Evolutionary conservation across 768 basidiomycete genomes (phyloP).

Genomic region (Trametopsis cervina): DNA sequence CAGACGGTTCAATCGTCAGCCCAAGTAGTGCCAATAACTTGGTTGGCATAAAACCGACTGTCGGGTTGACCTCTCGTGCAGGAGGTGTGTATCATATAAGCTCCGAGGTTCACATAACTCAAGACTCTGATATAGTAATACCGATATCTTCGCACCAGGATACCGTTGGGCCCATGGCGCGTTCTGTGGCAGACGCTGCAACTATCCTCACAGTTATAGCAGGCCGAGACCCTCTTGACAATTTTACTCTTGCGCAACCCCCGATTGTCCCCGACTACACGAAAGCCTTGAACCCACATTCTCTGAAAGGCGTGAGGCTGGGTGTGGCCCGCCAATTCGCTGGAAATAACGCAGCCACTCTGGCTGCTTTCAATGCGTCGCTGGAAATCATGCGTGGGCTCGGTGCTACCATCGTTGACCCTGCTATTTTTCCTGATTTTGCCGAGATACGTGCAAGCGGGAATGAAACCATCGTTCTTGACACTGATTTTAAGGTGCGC

Average conservation of each 20-base stretch:
- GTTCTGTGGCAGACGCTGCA: constrained; percentile 28
- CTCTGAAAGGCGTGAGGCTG: constrained; percentile 38
- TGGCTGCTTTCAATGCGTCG: constrained; percentile 32
- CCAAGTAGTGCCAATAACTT: constrained; percentile 35
- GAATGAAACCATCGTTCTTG: constrained; percentile 50
- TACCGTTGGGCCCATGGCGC: constrained; percentile 27
- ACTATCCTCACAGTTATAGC: constrained; percentile 30
- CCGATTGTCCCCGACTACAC: constrained; percentile 45
- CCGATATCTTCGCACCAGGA: constrained; percentile 35
- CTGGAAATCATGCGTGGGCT: constrained; percentile 30
- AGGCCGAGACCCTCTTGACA: constrained; percentile 36
- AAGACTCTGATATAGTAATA: constrained; percentile 26
- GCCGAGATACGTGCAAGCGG: constrained; percentile 36
- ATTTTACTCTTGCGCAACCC: constrained; percentile 38
- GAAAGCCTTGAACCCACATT: constrained; percentile 40
- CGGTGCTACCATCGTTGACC: constrained; percentile 51
- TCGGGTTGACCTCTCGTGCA: constrained; percentile 28
- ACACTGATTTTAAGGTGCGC: constrained; percentile 52
- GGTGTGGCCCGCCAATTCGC: constrained; percentile 37
- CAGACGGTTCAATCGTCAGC: constrained; percentile 37
- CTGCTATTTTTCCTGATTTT: constrained; percentile 52
- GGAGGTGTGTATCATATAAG: constrained; percentile 21
- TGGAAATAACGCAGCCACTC: constrained; percentile 17
- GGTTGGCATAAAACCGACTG: constrained; percentile 30
- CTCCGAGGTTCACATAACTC: constrained; percentile 10